Base-by-base conservation (phyloP, 2,329 filamentous ascomycete genomes). In the Colletotrichum sp. region DNA sequence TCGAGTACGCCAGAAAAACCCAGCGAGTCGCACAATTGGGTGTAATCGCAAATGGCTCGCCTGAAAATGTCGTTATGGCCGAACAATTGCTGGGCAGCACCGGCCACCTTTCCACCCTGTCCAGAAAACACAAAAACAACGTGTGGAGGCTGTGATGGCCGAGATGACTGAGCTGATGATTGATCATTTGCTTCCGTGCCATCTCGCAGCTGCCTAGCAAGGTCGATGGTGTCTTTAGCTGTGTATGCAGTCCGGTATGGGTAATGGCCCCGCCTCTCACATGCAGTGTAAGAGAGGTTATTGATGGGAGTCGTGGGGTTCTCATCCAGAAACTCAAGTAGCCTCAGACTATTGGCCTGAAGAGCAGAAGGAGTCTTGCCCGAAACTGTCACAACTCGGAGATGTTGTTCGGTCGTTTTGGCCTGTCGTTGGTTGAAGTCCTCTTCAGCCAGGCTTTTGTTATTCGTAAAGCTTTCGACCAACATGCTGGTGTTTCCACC, bases 401-500 rank as follows among this genome's bases (percentile, higher is more conserved):
- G n/a, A 4, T 49, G n/a, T 1, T 13, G 44, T 21, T 49, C 10
- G 3, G 2, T 49, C 9, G n/a, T 13, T 21, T 49, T 6, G 44
- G n/a, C n/a, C n/a, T 21, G n/a, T 49, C 9, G 44, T 49, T 49
- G 44, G 44, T 49, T 21, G 6, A 21, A 6, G 44, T 49, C 2
- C 44, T 49, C 10, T 21, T 49, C 44, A 0, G n/a, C 44, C n/a
- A 3, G 44, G 70, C 62, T 69, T 66, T 3, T 87, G 86, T 1
- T 81, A 86, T 75, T 90, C 18, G n/a, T 21, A 2, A 49, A 49
- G 44, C 44, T 88, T 77, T 90, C 87, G 13, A 92, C 71, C 8
- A 90, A 78, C 34, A 92, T 79, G 10, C 86, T 86, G 6, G 89
- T 90, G 79, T 92, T 93, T 12, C 90, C 90, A 64, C 90, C 90